Evolutionary conservation across 805 yeast species (phyloP).

Genomic region (Candida ulmi): DNA sequence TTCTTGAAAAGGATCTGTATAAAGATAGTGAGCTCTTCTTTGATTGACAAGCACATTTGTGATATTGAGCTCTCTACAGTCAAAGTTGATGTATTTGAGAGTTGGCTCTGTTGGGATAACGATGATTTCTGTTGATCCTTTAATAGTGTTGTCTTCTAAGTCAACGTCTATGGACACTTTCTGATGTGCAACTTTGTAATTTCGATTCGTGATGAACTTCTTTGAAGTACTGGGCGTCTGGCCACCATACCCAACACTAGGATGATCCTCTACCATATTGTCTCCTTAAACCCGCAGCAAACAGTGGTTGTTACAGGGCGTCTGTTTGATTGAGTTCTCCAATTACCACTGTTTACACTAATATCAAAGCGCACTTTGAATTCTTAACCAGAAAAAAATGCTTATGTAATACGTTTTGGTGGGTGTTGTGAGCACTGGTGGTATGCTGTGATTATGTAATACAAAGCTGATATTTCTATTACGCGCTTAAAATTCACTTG

Average conservation of each 20-base stretch:
- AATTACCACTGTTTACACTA: too few species aligned
- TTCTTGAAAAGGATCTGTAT: conserved; percentile 45
- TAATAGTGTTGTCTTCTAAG: conserved; percentile 48
- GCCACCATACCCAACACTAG: neutral
- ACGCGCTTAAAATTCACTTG: too few species aligned
- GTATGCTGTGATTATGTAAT: too few species aligned
- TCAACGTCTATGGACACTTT: conserved; percentile 77
- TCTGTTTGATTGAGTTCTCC: too few species aligned
- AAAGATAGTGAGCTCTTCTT: conserved; percentile 46
- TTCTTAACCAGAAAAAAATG: too few species aligned
- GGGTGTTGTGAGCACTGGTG: too few species aligned
- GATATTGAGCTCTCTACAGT: conserved; percentile 72
- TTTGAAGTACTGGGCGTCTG: neutral
- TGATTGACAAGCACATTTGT: conserved; percentile 61
- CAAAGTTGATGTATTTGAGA: conserved; percentile 59
- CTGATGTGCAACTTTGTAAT: conserved; percentile 77
- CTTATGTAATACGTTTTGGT: too few species aligned
- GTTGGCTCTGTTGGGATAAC: conserved; percentile 62
- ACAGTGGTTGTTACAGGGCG: too few species aligned
- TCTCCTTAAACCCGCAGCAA: too few species aligned
- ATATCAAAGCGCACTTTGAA: too few species aligned
- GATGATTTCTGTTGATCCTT: conserved; percentile 80
- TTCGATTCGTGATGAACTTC: conserved; percentile 8
- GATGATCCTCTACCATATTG: neutral
- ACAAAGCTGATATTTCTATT: too few species aligned